These are phyloP conservation scores for Thraustochytrium striatum DNA, from an alignment of 352 stramenopile species.

Conservation along the genomic window DNA sequence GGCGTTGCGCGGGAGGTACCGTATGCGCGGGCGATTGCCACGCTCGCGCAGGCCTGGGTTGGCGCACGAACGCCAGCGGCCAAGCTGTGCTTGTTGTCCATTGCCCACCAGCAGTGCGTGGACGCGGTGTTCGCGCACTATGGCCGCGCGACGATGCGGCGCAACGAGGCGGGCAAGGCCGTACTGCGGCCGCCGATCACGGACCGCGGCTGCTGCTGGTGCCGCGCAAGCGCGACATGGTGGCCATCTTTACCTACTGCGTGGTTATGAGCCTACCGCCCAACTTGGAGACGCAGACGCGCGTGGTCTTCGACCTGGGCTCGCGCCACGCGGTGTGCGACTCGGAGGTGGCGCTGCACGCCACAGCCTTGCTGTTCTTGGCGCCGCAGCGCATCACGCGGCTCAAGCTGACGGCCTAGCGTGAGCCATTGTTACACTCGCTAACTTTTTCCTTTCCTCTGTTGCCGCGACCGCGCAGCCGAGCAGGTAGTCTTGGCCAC, in stretches of 20 bases:
- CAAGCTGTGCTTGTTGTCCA: slow-evolving; percentile 19
- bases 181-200: slow-evolving; percentile 1
- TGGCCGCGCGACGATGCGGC: neutral
- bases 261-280: slow-evolving; percentile 11
- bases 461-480: too few species aligned
- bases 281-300: slow-evolving; percentile 36
- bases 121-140: slow-evolving; percentile 34
- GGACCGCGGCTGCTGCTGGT: slow-evolving; percentile 21
- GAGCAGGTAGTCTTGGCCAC: too few species aligned
- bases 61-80: slow-evolving; percentile 3
- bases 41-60: slow-evolving; percentile 7
- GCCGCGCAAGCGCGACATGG: slow-evolving; percentile 11
- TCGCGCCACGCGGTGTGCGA: slow-evolving; percentile 11
- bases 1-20: neutral
- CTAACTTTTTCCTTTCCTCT: too few species aligned
- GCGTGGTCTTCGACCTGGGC: slow-evolving; percentile 22
- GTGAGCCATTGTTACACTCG: too few species aligned
- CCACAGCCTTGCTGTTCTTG: slow-evolving; percentile 18
- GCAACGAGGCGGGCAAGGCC: neutral
- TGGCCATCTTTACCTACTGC: slow-evolving; percentile 29
- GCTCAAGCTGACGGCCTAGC: too few species aligned
- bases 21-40: slow-evolving; percentile 11
- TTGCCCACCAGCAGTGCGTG: slow-evolving; percentile 25
- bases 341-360: slow-evolving; percentile 31
- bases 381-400: slow-evolving; percentile 3